A percentile compares a stretch with the other conserved stretches of the same genome.
Evolutionary conservation across 345 rosid species (phyloP).

Genomic region (Arabis hirsuta): DNA sequence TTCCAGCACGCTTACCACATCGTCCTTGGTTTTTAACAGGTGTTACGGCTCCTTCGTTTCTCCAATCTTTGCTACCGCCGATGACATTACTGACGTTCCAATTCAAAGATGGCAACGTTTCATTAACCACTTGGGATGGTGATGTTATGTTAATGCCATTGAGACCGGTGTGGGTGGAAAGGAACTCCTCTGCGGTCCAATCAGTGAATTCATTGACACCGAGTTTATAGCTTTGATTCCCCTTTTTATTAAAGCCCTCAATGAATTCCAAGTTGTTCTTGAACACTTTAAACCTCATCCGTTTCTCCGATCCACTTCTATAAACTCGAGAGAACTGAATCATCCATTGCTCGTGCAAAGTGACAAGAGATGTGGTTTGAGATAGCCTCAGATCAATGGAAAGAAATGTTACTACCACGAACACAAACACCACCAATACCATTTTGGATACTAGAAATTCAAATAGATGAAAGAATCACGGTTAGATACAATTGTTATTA

Average conservation of each 20-base stretch:
- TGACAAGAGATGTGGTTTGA: too few species aligned
- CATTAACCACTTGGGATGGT: background rate
- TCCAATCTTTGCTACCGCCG: conserved; percentile 46
- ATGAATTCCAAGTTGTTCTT: conserved; percentile 44
- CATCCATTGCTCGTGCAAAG: conserved; percentile 38
- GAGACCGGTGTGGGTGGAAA: conserved; percentile 48
- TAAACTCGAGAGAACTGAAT: conserved; percentile 34
- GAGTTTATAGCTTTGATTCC: conserved; percentile 51
- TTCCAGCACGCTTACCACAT: conserved; percentile 44
- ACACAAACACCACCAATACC: too few species aligned
- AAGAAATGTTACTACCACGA: too few species aligned
- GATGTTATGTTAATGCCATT: conserved; percentile 21
- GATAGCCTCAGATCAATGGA: too few species aligned
- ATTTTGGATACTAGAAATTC: too few species aligned
- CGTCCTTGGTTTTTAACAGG: conserved; percentile 44
- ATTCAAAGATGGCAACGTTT: conserved; percentile 28
- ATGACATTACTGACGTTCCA: conserved; percentile 34
- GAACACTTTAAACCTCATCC: conserved; percentile 43
- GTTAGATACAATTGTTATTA: too few species aligned
- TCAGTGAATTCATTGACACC: conserved; percentile 63
- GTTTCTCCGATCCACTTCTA: conserved; percentile 33
- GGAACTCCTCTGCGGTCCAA: conserved; percentile 59
- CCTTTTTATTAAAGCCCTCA: conserved; percentile 44
- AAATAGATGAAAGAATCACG: too few species aligned
- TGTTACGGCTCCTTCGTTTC: conserved; percentile 49